These are phyloP conservation scores for Phaeosphaeria sp. DNA, from an alignment of 2,329 filamentous ascomycete species.

Conservation along the genomic window DNA sequence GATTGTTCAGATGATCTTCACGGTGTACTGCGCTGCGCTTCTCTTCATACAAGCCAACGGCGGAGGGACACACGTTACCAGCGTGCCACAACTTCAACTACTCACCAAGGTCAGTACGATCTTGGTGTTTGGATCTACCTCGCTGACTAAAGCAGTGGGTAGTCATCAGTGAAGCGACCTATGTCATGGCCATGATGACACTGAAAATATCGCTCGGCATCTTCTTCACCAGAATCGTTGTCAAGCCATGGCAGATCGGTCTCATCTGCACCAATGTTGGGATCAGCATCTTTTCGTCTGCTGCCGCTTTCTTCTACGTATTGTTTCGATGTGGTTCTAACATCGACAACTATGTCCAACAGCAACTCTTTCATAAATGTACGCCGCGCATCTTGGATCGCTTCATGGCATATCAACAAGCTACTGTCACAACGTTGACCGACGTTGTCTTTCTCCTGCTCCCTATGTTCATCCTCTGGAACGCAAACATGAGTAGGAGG, in stretches of 20 bases:
- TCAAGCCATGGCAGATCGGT: conserved; percentile 48
- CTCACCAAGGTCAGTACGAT: conserved; percentile 35
- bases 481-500: conserved; percentile 61
- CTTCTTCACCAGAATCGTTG: conserved; percentile 55
- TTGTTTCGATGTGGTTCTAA: conserved; percentile 58
- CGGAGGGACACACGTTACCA: conserved; percentile 41
- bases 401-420: conserved; percentile 56
- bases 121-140: background rate
- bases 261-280: conserved; percentile 48
- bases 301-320: conserved; percentile 57
- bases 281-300: conserved; percentile 42
- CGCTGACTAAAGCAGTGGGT: conserved; percentile 35
- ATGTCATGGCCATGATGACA: conserved; percentile 49
- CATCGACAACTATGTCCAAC: conserved; percentile 36
- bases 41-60: conserved; percentile 40
- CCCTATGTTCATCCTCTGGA: conserved; percentile 59
- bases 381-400: conserved; percentile 57
- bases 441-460: conserved; percentile 41
- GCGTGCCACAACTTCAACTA: conserved; percentile 23
- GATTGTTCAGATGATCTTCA: conserved; percentile 38
- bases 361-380: conserved; percentile 49
- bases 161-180: conserved; percentile 46
- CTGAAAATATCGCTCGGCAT: conserved; percentile 55
- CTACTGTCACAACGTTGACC: conserved; percentile 38
- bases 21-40: conserved; percentile 37